Conservation (phyloP, 2,329 filamentous ascomycete species). For the Fusarium sp. region DNA sequence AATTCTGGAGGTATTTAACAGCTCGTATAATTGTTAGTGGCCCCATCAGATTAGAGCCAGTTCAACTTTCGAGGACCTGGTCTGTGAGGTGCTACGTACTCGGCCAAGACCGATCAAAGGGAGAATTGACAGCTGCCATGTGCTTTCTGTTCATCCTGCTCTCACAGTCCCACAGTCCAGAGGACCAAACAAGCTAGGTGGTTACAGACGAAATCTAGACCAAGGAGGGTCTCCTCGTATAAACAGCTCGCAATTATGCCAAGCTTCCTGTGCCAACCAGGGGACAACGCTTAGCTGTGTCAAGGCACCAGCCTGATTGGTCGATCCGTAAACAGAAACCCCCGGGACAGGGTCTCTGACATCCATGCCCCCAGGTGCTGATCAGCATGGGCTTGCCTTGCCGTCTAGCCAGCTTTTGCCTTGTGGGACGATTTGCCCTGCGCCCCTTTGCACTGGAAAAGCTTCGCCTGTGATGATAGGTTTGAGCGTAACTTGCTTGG, state of each 20-base stretch:
- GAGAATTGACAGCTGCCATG: constrained; percentile 13
- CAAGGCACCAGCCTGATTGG: constrained; percentile 1
- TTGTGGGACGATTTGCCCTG: constrained; percentile 16
- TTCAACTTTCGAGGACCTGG: neutral
- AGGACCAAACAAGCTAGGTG: neutral
- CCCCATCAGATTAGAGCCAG: neutral
- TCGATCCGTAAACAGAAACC: constrained; percentile 21
- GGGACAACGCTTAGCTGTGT: neutral
- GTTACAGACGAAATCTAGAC: constrained; percentile 16
- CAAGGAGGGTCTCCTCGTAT: constrained; percentile 21
- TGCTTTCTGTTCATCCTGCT: constrained; percentile 1
- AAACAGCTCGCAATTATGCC: constrained; percentile 9
- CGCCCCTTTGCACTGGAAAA: constrained; percentile 2
- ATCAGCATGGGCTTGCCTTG: constrained; percentile 7
- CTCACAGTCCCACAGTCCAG: neutral
- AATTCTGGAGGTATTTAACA: neutral
- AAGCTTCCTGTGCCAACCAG: constrained; percentile 8
- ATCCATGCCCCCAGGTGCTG: constrained; percentile 21
- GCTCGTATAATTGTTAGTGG: constrained; percentile 5
- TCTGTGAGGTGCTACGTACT: neutral
- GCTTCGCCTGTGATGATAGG: constrained; percentile 13
- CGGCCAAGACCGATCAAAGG: constrained; percentile 3
- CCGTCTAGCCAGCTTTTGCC: constrained; percentile 5
- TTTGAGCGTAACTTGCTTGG: constrained; percentile 13
- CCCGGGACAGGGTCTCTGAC: constrained; percentile 6